phyloP scores from a whole-genome alignment of 352 stramenopile species.

The Globisporangium nodosum region DNA sequence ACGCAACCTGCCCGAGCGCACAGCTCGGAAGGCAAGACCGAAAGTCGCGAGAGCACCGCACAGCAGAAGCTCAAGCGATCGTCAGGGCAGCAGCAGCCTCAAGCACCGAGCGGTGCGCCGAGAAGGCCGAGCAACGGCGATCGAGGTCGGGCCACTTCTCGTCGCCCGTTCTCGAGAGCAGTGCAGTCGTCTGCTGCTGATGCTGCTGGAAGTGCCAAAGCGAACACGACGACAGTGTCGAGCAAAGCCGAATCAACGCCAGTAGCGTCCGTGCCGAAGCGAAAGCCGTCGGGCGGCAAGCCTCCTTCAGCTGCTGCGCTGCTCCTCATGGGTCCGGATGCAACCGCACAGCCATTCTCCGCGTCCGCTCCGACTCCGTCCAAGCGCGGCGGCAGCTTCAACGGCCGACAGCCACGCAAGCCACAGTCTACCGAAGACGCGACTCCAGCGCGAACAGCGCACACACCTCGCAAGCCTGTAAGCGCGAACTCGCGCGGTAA shows the following conservation, averaged over 20 bases:
- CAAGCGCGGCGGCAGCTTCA: background rate
- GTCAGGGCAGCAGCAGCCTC: background rate
- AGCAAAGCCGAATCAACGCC: background rate
- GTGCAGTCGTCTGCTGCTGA: background rate
- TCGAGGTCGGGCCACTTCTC: background rate
- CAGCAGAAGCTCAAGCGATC: background rate
- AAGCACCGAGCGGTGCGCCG: background rate
- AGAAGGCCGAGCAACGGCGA: constrained; percentile 3
- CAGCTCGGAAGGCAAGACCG: background rate
- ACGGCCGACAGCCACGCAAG: background rate
- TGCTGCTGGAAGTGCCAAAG: background rate
- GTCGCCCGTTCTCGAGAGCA: constrained; percentile 3
- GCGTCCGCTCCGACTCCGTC: background rate
- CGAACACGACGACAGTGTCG: background rate
- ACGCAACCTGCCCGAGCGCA: background rate
- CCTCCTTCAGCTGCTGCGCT: constrained; percentile 1
- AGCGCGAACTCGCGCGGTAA: background rate
- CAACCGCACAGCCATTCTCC: background rate
- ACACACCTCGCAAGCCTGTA: background rate
- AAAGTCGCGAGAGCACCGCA: background rate
- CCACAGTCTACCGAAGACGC: background rate
- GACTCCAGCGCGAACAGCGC: background rate
- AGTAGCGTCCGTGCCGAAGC: background rate
- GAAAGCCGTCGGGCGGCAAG: constrained; percentile 2
- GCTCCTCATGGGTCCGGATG: constrained; percentile 11